Evolutionary conservation across 345 rosid genomes (phyloP), one percentile per base, ranked within the genome.

Genomic region (Stellera chamaejasme): DNA sequence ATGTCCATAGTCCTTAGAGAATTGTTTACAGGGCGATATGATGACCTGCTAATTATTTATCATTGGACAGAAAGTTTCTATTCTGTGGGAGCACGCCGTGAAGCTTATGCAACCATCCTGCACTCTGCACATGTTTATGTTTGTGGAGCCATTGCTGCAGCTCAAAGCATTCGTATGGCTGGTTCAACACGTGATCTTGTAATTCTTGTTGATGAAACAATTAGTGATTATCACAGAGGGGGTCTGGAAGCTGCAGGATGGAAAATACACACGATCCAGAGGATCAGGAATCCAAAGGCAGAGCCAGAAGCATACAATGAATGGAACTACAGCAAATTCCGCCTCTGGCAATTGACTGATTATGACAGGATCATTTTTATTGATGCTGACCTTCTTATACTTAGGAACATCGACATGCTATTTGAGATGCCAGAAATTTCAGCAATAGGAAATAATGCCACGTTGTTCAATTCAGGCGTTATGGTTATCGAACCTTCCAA

Each of bases 261-360:
- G 97, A 90, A 85, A 69, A 66, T 87, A 53, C 77, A 78, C 43
- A 79, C 79, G 32, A 87, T 90, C 62, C 68, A 87, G 63, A 79
- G 96, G 70, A 90, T 87, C 55, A 71, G 94, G 65, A 90, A 87
- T 66, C 96, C 96, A 0, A 87, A 83, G 69, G 96, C 94, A 1
- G 72, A 87, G 64, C 71, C 55, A 5, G 84, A 87, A 10, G 88
- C 96, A 12, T 90, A 90, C 66, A 90, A 90, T 39, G 94, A 90
- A 65, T 90, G 85, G 83, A 87, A 90, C 68, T 90, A 90, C 72
- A 90, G 94, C 77, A 90, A 90, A 71, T 90, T 90, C 64, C 87
- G 94, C 39, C 87, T 90, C 43, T 90, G 96, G 96, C 96, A 90
- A 73, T 60, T 90, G 67, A 84, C 94, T 2, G 74, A 87, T 48